Evolutionary conservation across 768 basidiomycete genomes (phyloP), one percentile per base, ranked within the genome.

Genomic region (Galerina sulciceps): DNA sequence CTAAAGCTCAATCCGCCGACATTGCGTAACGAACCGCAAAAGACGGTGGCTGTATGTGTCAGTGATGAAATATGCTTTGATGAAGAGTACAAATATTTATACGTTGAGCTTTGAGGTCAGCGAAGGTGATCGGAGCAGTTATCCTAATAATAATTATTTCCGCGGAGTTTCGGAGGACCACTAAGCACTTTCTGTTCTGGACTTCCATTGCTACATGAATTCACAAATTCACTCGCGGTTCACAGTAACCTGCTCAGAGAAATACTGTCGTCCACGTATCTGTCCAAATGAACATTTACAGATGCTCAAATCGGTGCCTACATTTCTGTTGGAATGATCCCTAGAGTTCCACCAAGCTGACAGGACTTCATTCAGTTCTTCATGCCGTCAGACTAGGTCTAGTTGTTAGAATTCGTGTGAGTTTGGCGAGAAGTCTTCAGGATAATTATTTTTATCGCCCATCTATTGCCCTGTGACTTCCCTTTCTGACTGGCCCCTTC

Each of bases 401-500:
- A 62, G 57, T 64, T 41, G 60, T 59, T 67, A 59, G 60, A 63
- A 61, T 75, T 72, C 77, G 78, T 79, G 80, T 73, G 79, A 80
- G 67, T 73, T 72, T 67, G 55, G 55, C 57, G 67, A 69, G 77
- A 78, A 78, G 73, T 66, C 62, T 57, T 35, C 61, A 67, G 64
- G 65, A 63, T 70, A 64, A 68, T 72, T 71, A 71, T 67, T 66
- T 65, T 70, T 76, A 74, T 74, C 69, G 66, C 73, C 74, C 69
- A 71, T 73, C 71, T 70, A 70, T 67, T 67, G 63, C 65, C 65
- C 65, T 65, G 59, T 59, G 71, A 75, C 71, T 78, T 78, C 76
- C 76, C 70, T 76, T 78, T 76, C 73, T 71, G 70, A 76, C 71
- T 67, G 66, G 67, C 71, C 69, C 71, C 76, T 81, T 80, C 80